Evolutionary conservation across 805 yeast species (phyloP), one percentile per base, ranked within the genome.

Genomic region (Kazachstania kunashirensis): DNA sequence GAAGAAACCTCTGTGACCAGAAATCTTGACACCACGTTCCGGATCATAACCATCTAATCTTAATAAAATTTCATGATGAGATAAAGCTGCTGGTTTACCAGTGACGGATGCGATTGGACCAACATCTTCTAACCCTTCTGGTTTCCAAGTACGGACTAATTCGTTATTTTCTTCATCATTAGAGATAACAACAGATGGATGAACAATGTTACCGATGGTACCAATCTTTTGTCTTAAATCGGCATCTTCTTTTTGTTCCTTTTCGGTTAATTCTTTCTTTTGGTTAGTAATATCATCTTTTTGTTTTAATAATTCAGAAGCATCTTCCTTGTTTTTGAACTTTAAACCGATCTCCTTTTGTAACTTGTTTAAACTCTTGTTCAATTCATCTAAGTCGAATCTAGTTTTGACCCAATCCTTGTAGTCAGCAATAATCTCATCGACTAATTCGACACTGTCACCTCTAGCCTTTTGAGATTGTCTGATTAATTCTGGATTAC

Each of bases 1-100:
- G 67, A 92, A 92, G 68, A 85, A 92, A 47, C 98, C 98, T 69
- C 98, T 84, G 73, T 92, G 98, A 49, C 98, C 98, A 41, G 89
- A 88, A 49, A 92, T 79, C 67, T 85, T 84, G 43, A 85, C 95
- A 63, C 98, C 98, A 69, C 98, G 82, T 67, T 92, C 97, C 48
- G 96, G 96, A 61, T 92, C 98, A 62, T 88, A 92, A 47, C 98
- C 98, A 59, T 92, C 96, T 49, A 92, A 71, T 67, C 96, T 80
- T 52, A 94, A 72, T 48, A 92, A 70, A 38, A 92, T 80, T 69
- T 92, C 98, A 59, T 92, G 97, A 61, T 92, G 98, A 23, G 97
- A 88, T 59, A 89, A 73, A 24, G 65, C 65, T 40, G 94, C 94
- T 46, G 77, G 77, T 34, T 71, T 68, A 43, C 83, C 82, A 36